These are phyloP conservation scores for Yarrowia yakushimensis DNA, from an alignment of 805 yeast species.

Conservation along the genomic window DNA sequence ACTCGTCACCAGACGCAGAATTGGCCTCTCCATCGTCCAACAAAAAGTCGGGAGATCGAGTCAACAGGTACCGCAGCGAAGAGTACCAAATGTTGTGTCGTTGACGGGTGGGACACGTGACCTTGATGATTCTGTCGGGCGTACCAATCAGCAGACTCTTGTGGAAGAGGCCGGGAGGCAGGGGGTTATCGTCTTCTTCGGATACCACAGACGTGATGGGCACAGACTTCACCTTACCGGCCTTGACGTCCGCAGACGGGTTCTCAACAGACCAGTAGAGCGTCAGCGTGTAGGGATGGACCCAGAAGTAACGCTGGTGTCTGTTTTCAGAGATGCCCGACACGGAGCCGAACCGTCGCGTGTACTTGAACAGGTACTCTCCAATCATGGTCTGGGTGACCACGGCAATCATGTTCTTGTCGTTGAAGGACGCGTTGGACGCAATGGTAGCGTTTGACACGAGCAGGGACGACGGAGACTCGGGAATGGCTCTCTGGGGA, in stretches of 20 bases:
- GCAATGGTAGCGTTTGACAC: slow-evolving; percentile 31
- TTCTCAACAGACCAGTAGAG: slow-evolving; percentile 83
- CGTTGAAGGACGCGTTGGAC: slow-evolving; percentile 30
- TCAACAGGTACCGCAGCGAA: slow-evolving; percentile 71
- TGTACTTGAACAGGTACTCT: slow-evolving; percentile 81
- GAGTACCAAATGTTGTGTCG: slow-evolving; percentile 91
- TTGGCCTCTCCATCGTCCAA: slow-evolving; percentile 32
- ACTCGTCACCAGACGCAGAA: slow-evolving; percentile 27
- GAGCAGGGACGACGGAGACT: slow-evolving; percentile 1
- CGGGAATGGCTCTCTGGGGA: not conserved
- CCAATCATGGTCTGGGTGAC: slow-evolving; percentile 93
- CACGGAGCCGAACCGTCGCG: slow-evolving; percentile 65
- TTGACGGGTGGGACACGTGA: slow-evolving; percentile 83
- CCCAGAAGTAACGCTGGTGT: slow-evolving; percentile 93
- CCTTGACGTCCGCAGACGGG: slow-evolving; percentile 65
- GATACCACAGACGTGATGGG: slow-evolving; percentile 77
- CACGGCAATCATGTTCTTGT: slow-evolving; percentile 73
- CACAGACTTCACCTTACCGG: slow-evolving; percentile 69
- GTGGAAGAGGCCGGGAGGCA: slow-evolving; percentile 84
- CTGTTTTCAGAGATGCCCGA: slow-evolving; percentile 66
- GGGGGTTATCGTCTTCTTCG: slow-evolving; percentile 78
- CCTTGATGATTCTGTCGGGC: slow-evolving; percentile 59
- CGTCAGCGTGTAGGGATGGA: slow-evolving; percentile 89
- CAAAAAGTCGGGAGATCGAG: slow-evolving; percentile 36
- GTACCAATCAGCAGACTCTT: slow-evolving; percentile 78